These are phyloP conservation scores for Kwoniella sp. DNA, from an alignment of 768 basidiomycete species.

Conservation along the genomic window DNA sequence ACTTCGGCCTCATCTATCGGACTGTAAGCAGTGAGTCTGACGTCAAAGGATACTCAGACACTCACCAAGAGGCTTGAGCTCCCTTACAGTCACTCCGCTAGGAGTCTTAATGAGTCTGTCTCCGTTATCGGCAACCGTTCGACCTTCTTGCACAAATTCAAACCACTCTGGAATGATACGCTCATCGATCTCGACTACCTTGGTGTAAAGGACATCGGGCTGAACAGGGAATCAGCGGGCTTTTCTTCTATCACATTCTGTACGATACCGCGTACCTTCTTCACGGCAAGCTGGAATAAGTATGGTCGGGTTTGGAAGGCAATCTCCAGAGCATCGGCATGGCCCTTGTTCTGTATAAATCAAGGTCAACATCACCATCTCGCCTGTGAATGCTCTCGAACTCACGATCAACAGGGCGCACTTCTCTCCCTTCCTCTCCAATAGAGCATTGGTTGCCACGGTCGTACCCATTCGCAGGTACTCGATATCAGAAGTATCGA, in stretches of 20 bases:
- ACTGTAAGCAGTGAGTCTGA: neutral
- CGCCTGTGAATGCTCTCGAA: slow-evolving; percentile 59
- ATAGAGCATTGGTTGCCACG: slow-evolving; percentile 43
- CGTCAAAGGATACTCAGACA: neutral
- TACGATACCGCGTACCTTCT: slow-evolving; percentile 57
- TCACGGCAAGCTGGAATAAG: slow-evolving; percentile 71
- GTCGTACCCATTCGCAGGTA: slow-evolving; percentile 49
- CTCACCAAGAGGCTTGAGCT: slow-evolving; percentile 26
- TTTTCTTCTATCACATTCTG: slow-evolving; percentile 65
- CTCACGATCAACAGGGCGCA: slow-evolving; percentile 41
- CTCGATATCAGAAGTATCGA: slow-evolving; percentile 58
- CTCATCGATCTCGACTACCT: slow-evolving; percentile 31
- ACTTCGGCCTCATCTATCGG: slow-evolving; percentile 17
- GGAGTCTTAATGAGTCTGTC: slow-evolving; percentile 28
- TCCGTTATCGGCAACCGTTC: slow-evolving; percentile 20
- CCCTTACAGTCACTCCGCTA: slow-evolving; percentile 24
- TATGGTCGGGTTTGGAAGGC: slow-evolving; percentile 65
- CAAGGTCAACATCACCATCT: slow-evolving; percentile 75
- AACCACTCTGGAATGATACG: slow-evolving; percentile 31
- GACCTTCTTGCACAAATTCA: slow-evolving; percentile 31
- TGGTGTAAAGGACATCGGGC: slow-evolving; percentile 27
- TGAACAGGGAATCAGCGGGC: slow-evolving; percentile 58
- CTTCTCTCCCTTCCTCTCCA: slow-evolving; percentile 42
- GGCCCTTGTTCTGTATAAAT: slow-evolving; percentile 40
- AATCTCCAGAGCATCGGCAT: slow-evolving; percentile 33